Evolutionary conservation across 2,329 filamentous ascomycete species (phyloP).

Genomic region (Colletotrichum sp.): DNA sequence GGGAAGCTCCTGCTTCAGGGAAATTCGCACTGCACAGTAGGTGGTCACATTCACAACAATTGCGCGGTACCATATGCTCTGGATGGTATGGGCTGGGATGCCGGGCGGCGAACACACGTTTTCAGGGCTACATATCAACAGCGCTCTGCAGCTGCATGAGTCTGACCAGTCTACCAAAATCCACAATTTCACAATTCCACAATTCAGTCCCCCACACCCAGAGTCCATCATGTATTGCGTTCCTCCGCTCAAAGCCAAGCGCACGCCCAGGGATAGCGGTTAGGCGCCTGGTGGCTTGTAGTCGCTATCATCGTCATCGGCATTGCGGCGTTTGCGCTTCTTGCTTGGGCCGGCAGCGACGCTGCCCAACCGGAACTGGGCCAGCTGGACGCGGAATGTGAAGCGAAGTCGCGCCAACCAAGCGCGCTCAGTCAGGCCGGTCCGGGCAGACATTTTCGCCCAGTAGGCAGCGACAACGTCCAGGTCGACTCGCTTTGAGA

Average conservation of each 20-base stretch:
- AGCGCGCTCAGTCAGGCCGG: neutral
- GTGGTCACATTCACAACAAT: neutral
- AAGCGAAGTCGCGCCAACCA: neutral
- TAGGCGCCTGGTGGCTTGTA: neutral
- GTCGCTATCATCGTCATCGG: neutral
- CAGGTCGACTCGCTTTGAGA: neutral
- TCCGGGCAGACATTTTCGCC: neutral
- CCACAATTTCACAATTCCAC: neutral
- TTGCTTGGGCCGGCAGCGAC: neutral
- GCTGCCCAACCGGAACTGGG: neutral
- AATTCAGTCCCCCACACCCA: neutral
- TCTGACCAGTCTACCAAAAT: neutral
- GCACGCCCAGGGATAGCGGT: neutral
- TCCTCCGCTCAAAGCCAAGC: neutral
- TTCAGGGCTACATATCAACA: neutral
- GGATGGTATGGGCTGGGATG: neutral
- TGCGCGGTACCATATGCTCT: neutral
- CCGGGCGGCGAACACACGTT: neutral
- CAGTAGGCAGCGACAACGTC: neutral
- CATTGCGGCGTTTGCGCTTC: neutral
- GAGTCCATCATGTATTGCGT: neutral
- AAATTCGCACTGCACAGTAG: neutral
- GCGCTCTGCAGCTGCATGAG: neutral
- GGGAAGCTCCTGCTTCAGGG: neutral
- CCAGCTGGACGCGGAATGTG: neutral